These are phyloP conservation scores for Sanguinoderma infundibulare DNA, from an alignment of 1,284 basidiomycete genomes.

Conservation along the genomic window DNA sequence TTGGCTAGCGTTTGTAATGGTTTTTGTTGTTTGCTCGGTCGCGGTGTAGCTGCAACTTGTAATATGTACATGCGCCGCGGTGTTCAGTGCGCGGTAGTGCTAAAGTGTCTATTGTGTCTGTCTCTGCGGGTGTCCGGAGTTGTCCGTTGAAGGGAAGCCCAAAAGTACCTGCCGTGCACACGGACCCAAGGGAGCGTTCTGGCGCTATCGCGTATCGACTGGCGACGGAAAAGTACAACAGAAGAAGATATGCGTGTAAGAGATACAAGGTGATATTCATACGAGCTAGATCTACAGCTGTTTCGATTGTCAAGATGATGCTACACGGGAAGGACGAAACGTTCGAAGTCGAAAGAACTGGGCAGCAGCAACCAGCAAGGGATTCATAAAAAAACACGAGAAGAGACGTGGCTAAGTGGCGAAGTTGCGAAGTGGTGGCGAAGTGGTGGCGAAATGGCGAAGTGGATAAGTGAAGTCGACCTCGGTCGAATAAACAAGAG, in stretches of 20 bases:
- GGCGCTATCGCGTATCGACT: constrained; percentile 5
- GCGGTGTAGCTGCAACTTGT: not conserved
- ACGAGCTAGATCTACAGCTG: constrained; percentile 28
- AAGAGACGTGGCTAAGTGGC: not conserved
- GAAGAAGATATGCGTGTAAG: constrained; percentile 14
- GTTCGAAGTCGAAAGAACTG: not conserved
- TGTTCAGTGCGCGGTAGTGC: not conserved
- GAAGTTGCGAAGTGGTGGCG: not conserved
- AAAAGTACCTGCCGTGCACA: not conserved
- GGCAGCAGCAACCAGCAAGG: not conserved
- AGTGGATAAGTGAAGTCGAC: constrained; percentile 20
- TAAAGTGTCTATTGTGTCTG: not conserved
- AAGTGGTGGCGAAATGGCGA: constrained; percentile 1
- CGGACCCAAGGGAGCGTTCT: not conserved
- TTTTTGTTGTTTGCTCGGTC: too few relatives aligned
- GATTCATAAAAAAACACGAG: not conserved
- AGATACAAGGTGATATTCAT: constrained; percentile 27
- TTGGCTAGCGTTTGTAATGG: not conserved
- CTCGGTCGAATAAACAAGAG: constrained; percentile 15
- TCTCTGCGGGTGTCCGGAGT: not conserved
- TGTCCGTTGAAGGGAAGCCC: not conserved
- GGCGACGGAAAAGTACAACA: not conserved
- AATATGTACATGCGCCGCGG: not conserved
- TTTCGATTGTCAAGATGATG: constrained; percentile 1
- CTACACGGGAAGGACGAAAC: not conserved